Evolutionary conservation across 2,329 filamentous ascomycete species (phyloP).

Genomic region (Chaetothyriales sp.): DNA sequence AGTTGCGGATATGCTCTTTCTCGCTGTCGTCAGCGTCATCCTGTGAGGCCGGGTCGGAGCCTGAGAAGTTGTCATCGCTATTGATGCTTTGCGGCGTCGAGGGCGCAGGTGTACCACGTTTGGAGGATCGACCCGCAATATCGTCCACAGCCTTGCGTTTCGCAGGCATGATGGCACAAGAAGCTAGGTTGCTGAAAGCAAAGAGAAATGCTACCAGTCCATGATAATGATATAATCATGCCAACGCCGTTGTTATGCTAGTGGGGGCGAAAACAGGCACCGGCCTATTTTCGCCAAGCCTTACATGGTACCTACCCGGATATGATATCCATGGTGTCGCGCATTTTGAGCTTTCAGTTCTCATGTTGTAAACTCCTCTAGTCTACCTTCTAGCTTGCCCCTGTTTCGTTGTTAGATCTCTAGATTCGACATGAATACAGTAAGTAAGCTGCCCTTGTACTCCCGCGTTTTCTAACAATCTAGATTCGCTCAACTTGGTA

Average conservation of each 20-base stretch:
- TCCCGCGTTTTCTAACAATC: slow-evolving; percentile 1
- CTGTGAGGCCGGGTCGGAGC: slow-evolving; percentile 27
- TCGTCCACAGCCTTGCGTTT: slow-evolving; percentile 32
- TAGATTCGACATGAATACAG: slow-evolving; percentile 35
- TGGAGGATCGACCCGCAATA: slow-evolving; percentile 29
- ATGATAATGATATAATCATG: too few relatives aligned
- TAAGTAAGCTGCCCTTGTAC: slow-evolving; percentile 20
- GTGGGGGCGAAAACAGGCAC: too few relatives aligned
- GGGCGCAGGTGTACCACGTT: slow-evolving; percentile 33
- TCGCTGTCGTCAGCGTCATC: slow-evolving; percentile 31
- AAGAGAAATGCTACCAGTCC: neutral
- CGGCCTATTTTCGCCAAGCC: too few relatives aligned
- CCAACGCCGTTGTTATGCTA: neutral
- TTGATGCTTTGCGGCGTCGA: slow-evolving; percentile 28
- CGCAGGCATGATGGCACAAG: slow-evolving; percentile 25
- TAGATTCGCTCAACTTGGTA: slow-evolving; percentile 46
- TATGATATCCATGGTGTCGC: neutral
- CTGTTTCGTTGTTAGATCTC: neutral
- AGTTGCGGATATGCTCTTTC: slow-evolving; percentile 27
- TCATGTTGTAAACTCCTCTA: too few relatives aligned
- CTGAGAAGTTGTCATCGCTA: slow-evolving; percentile 45
- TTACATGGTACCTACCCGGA: neutral
- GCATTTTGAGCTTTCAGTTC: neutral
- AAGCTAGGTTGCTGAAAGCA: neutral
- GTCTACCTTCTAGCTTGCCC: neutral